Evolutionary conservation across 139 green algal genomes (phyloP).

Genomic region (Chlamydomonas sp.): DNA sequence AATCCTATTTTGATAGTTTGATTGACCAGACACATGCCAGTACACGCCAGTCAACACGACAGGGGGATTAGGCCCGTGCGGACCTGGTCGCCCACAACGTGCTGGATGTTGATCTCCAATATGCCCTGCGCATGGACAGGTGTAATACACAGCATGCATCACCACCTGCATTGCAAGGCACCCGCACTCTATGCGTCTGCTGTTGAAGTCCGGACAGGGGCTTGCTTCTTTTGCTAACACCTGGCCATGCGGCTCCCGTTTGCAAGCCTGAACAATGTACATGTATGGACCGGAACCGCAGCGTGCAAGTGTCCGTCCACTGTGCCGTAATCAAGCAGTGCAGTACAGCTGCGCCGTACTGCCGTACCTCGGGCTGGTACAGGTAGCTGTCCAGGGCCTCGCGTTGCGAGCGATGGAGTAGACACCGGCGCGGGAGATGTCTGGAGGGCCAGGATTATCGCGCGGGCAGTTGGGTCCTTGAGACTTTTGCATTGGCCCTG

Average conservation of each 20-base stretch:
- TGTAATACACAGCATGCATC: too few species aligned
- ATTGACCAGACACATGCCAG: not conserved
- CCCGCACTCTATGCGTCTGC: too few species aligned
- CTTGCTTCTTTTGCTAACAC: not conserved
- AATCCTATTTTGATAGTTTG: too few species aligned
- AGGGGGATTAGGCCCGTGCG: not conserved
- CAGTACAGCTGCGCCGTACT: too few species aligned
- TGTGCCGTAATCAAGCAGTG: too few species aligned
- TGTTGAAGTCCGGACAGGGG: too few species aligned
- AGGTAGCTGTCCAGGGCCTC: conserved; percentile 46
- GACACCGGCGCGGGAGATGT: conserved; percentile 21
- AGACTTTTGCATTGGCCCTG: too few species aligned
- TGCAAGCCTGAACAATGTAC: not conserved
- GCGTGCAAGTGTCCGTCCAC: too few species aligned
- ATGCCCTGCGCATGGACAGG: not conserved
- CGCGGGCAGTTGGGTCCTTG: not conserved
- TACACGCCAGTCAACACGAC: not conserved
- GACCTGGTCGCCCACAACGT: conserved; percentile 49
- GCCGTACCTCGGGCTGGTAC: conserved; percentile 39
- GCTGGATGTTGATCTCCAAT: conserved; percentile 37
- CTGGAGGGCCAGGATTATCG: not conserved
- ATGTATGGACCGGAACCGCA: too few species aligned
- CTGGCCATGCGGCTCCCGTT: not conserved
- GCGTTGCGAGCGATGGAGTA: conserved; percentile 52
- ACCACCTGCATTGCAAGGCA: too few species aligned